These are phyloP conservation scores for Flaveria ramosissima DNA, from an alignment of 129 eudicot species.

Conservation along the genomic window DNA sequence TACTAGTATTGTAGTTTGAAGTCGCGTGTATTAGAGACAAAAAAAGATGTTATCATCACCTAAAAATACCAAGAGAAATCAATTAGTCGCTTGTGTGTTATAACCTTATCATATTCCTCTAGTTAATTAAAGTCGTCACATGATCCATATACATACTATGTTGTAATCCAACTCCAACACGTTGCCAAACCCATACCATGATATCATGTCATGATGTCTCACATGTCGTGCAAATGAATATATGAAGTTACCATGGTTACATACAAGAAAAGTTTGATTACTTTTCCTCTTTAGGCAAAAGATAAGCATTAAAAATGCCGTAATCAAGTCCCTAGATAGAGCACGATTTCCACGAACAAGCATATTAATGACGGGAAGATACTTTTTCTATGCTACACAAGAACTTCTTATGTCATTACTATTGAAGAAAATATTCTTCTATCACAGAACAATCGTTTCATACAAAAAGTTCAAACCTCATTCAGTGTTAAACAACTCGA, in stretches of 20 bases:
- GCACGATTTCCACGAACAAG: slow-evolving; percentile 8
- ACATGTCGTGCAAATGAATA: slow-evolving; percentile 9
- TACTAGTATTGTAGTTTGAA: slow-evolving; percentile 19
- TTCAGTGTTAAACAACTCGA: neutral
- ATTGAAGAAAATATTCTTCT: neutral
- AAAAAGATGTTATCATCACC: slow-evolving; percentile 15
- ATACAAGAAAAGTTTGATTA: neutral
- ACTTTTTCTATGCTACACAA: neutral
- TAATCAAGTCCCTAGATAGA: slow-evolving; percentile 3
- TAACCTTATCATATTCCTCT: slow-evolving; percentile 5
- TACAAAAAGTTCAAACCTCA: neutral
- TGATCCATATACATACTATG: slow-evolving; percentile 1
- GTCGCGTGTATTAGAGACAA: slow-evolving; percentile 19
- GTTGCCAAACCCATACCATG: neutral
- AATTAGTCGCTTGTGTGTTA: slow-evolving; percentile 18
- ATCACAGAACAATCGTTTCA: neutral
- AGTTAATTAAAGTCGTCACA: slow-evolving; percentile 17
- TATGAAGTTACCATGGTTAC: neutral
- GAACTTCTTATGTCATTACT: neutral
- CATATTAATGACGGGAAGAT: neutral
- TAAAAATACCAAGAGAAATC: neutral
- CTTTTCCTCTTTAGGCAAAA: slow-evolving; percentile 21
- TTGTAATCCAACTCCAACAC: slow-evolving; percentile 10
- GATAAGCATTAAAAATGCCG: neutral
- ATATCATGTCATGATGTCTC: slow-evolving; percentile 4